A percentile compares a stretch with the other conserved stretches of the same genome.
Conservation (phyloP, 768 basidiomycete genomes). For the Tricholoma terreum region DNA sequence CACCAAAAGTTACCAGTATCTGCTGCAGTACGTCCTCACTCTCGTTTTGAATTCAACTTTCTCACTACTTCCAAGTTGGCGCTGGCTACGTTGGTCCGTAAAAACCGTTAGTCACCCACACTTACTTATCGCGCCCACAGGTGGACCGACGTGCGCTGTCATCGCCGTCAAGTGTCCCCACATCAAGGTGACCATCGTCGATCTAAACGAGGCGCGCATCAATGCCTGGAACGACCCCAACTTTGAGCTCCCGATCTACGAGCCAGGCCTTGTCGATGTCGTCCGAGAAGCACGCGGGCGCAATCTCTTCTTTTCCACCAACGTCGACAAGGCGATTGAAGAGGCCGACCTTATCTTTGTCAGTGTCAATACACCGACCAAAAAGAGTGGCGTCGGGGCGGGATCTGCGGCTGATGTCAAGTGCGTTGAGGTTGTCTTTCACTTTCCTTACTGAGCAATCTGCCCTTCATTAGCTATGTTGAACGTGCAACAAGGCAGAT, state of each 20-base stretch:
- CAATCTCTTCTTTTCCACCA: conserved; percentile 96
- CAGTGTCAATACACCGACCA: conserved; percentile 97
- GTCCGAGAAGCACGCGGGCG: conserved; percentile 84
- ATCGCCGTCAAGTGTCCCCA: conserved; percentile 92
- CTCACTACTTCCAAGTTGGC: conserved; percentile 52
- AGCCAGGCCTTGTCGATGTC: conserved; percentile 92
- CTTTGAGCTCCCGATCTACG: conserved; percentile 91
- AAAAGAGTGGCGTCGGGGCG: conserved; percentile 96
- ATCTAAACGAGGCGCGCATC: conserved; percentile 91
- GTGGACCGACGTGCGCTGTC: conserved; percentile 94
- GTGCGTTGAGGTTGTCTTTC: conserved; percentile 38
- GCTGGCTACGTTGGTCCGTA: conserved; percentile 89
- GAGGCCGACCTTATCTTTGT: conserved; percentile 99
- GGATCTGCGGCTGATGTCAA: conserved; percentile 98
- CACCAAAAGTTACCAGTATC: conserved; percentile 69
- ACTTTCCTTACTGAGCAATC: conserved; percentile 2
- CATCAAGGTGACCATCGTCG: conserved; percentile 95
- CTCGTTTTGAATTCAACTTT: background rate
- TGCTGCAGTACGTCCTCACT: conserved; percentile 73
- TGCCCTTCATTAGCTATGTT: conserved; percentile 67
- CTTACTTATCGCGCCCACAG: conserved; percentile 34
- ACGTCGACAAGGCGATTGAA: conserved; percentile 88
- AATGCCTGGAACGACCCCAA: conserved; percentile 94
- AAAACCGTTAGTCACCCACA: conserved; percentile 2
- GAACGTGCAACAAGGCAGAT: conserved; percentile 97